Conservation (phyloP, 2,329 filamentous ascomycete genomes). For the Didymella exigua region DNA sequence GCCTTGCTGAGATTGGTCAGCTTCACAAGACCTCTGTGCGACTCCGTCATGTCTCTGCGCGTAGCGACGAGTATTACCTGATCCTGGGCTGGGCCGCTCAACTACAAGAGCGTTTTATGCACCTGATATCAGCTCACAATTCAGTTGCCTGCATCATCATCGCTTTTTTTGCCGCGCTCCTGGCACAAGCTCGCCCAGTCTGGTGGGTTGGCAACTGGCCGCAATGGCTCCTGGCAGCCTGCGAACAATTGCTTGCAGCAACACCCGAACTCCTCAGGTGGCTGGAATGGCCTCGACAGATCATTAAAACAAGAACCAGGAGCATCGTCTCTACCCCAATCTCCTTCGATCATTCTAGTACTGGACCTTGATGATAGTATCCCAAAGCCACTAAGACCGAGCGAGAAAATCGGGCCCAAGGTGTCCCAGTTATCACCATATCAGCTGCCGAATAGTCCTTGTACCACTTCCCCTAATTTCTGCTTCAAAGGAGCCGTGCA, state of each 20-base stretch:
- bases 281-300: slow-evolving; percentile 35
- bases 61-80: slow-evolving; percentile 31
- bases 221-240: slow-evolving; percentile 30
- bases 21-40: slow-evolving; percentile 31
- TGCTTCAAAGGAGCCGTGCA: too few species aligned
- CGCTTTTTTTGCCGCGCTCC: slow-evolving; percentile 34
- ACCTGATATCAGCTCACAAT: slow-evolving; percentile 34
- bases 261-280: slow-evolving; percentile 37
- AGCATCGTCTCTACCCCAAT: slow-evolving; percentile 2
- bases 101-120: slow-evolving; percentile 30
- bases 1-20: slow-evolving; percentile 28
- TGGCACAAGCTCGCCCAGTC: slow-evolving; percentile 26
- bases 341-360: slow-evolving; percentile 1
- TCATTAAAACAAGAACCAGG: slow-evolving; percentile 19
- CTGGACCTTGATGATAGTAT: background rate
- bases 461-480: too few species aligned
- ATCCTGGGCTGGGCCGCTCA: slow-evolving; percentile 36
- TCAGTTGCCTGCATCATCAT: slow-evolving; percentile 39
- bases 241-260: slow-evolving; percentile 28
- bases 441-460: too few species aligned
- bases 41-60: slow-evolving; percentile 23
- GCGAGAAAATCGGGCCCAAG: too few species aligned
- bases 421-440: too few species aligned
- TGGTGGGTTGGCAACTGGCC: slow-evolving; percentile 44
- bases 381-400: background rate